Conservation (phyloP, 768 basidiomycete species). For the Phanerodontia chrysosporium region DNA sequence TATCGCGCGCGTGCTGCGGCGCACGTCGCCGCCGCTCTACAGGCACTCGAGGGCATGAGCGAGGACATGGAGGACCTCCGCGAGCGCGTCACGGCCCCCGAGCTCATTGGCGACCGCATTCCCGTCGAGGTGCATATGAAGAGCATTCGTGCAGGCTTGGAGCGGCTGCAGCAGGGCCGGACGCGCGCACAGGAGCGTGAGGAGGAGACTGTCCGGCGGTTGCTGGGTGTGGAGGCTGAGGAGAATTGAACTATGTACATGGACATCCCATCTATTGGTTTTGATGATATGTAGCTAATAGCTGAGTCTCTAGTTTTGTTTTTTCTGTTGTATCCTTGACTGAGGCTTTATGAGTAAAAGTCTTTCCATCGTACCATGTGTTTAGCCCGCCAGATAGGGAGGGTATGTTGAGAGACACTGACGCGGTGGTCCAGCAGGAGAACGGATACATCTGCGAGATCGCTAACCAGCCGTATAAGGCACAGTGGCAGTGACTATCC, state of each 20-base stretch:
- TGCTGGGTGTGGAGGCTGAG: conserved; percentile 18
- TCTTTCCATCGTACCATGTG: no score
- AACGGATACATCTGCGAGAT: no score
- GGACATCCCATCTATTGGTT: no score
- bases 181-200: conserved; percentile 45
- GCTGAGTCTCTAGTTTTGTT: no score
- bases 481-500: no score
- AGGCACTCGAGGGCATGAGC: conserved; percentile 57
- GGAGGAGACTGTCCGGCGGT: conserved; percentile 26
- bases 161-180: conserved; percentile 57
- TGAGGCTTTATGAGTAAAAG: no score
- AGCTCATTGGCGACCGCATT: conserved; percentile 52
- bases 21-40: conserved; percentile 64
- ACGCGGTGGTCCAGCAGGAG: no score
- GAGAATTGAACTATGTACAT: background rate
- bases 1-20: conserved; percentile 60
- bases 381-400: no score
- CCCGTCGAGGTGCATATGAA: conserved; percentile 74
- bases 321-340: no score
- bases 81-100: conserved; percentile 66
- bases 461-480: no score
- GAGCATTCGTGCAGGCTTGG: conserved; percentile 62
- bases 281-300: no score
- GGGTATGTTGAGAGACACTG: no score
- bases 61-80: conserved; percentile 76